Percentiles rank a stretch among this genome's conserved stretches.
phyloP scores from a whole-genome alignment of 164 flowering plant species.

The Chimonanthus praecox region DNA sequence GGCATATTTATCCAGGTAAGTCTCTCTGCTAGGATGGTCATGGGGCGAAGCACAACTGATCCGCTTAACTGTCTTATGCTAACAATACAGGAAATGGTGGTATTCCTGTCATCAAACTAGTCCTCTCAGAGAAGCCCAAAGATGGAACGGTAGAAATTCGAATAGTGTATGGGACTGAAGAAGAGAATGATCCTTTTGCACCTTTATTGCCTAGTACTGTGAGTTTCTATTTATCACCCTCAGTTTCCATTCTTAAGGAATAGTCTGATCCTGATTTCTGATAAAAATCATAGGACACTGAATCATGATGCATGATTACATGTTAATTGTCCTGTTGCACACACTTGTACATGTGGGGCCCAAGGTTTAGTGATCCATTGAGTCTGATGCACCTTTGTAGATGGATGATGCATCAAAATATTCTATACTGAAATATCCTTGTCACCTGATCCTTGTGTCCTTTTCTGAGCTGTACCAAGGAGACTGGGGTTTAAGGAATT shows the following conservation, averaged over 20 bases:
- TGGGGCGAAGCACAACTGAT: neutral
- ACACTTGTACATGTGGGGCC: neutral
- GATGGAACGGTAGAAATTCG: conserved; percentile 75
- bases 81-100: conserved; percentile 36
- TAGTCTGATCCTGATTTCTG: neutral
- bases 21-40: neutral
- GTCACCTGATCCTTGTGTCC: no score
- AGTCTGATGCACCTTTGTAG: neutral
- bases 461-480: no score
- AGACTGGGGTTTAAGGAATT: no score
- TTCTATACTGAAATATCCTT: no score
- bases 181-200: conserved; percentile 37
- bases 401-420: neutral
- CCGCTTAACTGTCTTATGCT: neutral
- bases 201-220: conserved; percentile 78
- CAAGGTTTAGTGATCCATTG: neutral
- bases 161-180: conserved; percentile 45
- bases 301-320: neutral
- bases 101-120: conserved; percentile 41
- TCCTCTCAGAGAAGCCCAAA: conserved; percentile 67
- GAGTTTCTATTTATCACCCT: conserved; percentile 21
- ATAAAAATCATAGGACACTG: neutral
- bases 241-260: neutral
- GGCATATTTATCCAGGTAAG: conserved; percentile 64
- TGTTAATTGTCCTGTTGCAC: neutral